phyloP scores from a whole-genome alignment of 163 green algal species.

The Prototheca stagnorum region DNA sequence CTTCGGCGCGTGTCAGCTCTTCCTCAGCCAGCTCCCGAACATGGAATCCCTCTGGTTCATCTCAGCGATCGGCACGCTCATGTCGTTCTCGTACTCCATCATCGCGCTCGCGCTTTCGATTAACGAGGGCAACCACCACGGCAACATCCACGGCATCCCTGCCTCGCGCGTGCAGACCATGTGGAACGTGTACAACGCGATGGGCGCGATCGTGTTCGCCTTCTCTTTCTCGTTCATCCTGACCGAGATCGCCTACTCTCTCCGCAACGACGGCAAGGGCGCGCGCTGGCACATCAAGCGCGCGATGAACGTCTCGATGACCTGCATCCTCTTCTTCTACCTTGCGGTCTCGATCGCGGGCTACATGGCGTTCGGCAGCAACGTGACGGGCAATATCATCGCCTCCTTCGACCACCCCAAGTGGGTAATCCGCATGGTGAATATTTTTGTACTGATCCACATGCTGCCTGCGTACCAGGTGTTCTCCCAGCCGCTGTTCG shows the following conservation, averaged over 20 bases:
- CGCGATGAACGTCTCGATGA: slow-evolving; percentile 14
- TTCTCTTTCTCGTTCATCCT: slow-evolving; percentile 29
- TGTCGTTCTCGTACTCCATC: slow-evolving; percentile 29
- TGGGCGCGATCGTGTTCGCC: slow-evolving; percentile 27
- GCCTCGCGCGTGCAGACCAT: slow-evolving; percentile 1
- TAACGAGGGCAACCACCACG: slow-evolving; percentile 1
- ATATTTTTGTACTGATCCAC: slow-evolving; percentile 30
- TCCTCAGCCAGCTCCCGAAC: slow-evolving; percentile 20
- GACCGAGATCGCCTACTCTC: slow-evolving; percentile 16
- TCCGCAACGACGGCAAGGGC: slow-evolving; percentile 3
- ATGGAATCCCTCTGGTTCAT: slow-evolving; percentile 25
- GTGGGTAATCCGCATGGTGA: slow-evolving; percentile 21
- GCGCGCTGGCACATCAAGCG: slow-evolving; percentile 23
- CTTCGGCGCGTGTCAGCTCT: slow-evolving; percentile 14
- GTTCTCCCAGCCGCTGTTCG: slow-evolving; percentile 23
- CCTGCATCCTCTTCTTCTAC: slow-evolving; percentile 27
- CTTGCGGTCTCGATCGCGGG: slow-evolving; percentile 11
- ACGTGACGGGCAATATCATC: slow-evolving; percentile 6
- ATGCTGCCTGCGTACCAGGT: slow-evolving; percentile 31
- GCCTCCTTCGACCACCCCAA: slow-evolving; percentile 5
- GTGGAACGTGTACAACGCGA: slow-evolving; percentile 17
- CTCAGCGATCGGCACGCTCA: slow-evolving; percentile 17
- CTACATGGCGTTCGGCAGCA: slow-evolving; percentile 24
- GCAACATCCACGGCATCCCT: not conserved
- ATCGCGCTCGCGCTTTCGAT: slow-evolving; percentile 23